Percentiles rank a stretch among this genome's conserved stretches.
phyloP scores from a whole-genome alignment of 306 rosid species.

The Fragaria nilgerrensis region DNA sequence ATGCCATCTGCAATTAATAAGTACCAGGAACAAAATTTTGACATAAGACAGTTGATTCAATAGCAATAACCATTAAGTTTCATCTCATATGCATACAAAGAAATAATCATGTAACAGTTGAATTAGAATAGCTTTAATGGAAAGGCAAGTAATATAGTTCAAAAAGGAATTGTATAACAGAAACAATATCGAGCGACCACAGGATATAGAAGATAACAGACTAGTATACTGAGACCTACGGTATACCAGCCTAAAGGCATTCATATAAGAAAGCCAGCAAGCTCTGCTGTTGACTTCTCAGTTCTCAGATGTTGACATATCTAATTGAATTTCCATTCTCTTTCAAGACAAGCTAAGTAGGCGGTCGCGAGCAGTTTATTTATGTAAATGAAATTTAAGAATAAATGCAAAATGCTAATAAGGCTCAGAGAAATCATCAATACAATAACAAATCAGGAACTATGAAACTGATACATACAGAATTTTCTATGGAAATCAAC shows the following conservation, averaged over 20 bases:
- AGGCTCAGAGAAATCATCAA: conserved; percentile 14
- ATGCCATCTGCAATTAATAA: conserved; percentile 14
- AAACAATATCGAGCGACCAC: background rate
- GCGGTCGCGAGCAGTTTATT: background rate
- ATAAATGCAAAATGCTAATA: conserved; percentile 28
- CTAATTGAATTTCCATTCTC: background rate
- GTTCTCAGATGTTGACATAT: background rate
- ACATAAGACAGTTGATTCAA: conserved; percentile 6
- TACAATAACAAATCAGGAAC: conserved; percentile 24
- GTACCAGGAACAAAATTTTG: conserved; percentile 13
- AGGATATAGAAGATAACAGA: background rate
- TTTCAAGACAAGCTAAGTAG: background rate
- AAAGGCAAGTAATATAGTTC: background rate
- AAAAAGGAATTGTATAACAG: background rate
- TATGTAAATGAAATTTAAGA: conserved; percentile 8
- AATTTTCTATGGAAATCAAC: conserved; percentile 39
- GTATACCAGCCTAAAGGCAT: background rate
- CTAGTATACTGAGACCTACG: background rate
- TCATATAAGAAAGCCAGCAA: background rate
- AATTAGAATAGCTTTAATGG: background rate
- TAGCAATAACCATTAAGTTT: background rate
- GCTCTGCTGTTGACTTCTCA: background rate
- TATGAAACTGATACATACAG: conserved; percentile 39
- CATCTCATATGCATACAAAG: background rate
- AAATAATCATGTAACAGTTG: background rate